Evolutionary conservation across 257 asterid species (phyloP), one percentile per base, ranked within the genome.

Genomic region (Ophiorrhiza pumila): DNA sequence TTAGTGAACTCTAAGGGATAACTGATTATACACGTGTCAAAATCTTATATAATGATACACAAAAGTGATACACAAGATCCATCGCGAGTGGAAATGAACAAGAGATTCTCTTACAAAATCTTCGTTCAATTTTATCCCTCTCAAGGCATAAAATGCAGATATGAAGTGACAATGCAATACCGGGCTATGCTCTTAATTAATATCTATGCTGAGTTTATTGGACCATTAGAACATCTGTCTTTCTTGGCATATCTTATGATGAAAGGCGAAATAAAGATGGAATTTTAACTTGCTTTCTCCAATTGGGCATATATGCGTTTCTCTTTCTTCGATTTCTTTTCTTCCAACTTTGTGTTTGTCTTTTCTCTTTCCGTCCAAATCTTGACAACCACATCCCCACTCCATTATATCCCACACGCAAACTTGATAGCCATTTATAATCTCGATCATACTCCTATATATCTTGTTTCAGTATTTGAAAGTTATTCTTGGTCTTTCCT

Each of bases 281-380:
- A 31, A 52, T 46, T 56, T 43, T 53, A 5, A 9, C 31, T 71
- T 66, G 27, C 68, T 67, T 50, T 73, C 75, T 73, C 71, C 65
- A 39, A 58, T 71, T 71, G 80, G 58, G 42, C 32, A 52, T 55
- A 71, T 69, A 72, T 71, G 46, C 68, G 52, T 74, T 74, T 49
- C 60, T 10, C 65, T 60, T 20, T 32, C 64, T 59, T n/a, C 35
- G 14, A 5, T 35, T 46, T 18, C 70, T 68, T 71, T 73, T 10
- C 62, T 50, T 50, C 15, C 7, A 20, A 18, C 50, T 58, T 47
- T 27, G 18, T 8, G 61, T 69, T 75, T 43, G 4, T 68, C 71
- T 32, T 68, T 37, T 47, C 17, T 22, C 67, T 65, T 50, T 78
- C 53, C 75, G 53, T 69, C 69, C 71, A 61, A 25, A 45, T 20